These are phyloP conservation scores for Auxenochlorella protothecoides DNA, from an alignment of 139 green algal species.

Conservation along the genomic window DNA sequence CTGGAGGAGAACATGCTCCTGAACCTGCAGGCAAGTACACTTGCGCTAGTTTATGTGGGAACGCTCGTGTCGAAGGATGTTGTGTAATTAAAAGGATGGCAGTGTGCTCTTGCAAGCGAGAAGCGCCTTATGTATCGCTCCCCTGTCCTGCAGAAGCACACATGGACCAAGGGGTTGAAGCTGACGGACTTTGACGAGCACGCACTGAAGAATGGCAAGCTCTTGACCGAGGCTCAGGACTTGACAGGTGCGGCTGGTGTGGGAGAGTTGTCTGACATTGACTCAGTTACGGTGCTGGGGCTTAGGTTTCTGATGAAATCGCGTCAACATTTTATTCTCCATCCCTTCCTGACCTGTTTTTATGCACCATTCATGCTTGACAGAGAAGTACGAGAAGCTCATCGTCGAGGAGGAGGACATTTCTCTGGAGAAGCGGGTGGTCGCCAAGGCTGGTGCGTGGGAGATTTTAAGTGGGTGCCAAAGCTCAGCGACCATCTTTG, in stretches of 20 bases:
- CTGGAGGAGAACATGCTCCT: constrained; percentile 98
- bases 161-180: constrained; percentile 81
- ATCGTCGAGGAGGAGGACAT: constrained; percentile 86
- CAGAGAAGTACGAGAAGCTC: constrained; percentile 72
- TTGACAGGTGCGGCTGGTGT: constrained; percentile 23
- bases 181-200: constrained; percentile 65
- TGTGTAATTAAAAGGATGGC: neutral
- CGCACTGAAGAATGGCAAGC: constrained; percentile 60
- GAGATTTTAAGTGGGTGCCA: too few species aligned
- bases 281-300: neutral
- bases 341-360: neutral
- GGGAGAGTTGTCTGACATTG: neutral
- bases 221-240: constrained; percentile 66
- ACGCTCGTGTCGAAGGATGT: constrained; percentile 23
- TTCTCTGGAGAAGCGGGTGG: constrained; percentile 64
- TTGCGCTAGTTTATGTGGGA: neutral
- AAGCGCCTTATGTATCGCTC: neutral
- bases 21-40: constrained; percentile 64
- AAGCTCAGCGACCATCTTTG: too few species aligned
- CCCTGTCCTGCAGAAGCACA: constrained; percentile 52
- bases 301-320: too few species aligned
- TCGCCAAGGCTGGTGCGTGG: constrained; percentile 54
- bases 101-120: too few species aligned
- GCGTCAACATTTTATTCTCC: neutral
- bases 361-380: constrained; percentile 3